Evolutionary conservation across 257 asterid genomes (phyloP).

Genomic region (Avicennia marina): DNA sequence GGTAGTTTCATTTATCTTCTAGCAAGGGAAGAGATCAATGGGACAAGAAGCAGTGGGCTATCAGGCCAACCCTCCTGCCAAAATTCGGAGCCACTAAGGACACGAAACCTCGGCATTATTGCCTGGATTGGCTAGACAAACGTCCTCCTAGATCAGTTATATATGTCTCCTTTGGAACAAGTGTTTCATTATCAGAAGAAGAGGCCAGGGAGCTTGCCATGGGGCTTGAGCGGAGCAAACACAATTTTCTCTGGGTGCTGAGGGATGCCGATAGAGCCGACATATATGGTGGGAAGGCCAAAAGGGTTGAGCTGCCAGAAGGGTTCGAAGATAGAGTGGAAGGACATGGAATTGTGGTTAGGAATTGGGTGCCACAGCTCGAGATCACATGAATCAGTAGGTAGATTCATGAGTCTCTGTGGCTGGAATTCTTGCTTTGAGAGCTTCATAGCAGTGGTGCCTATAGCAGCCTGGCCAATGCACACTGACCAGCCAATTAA

Average conservation of each 20-base stretch:
- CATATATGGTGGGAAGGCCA: neutral
- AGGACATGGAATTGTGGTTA: slow-evolving; percentile 34
- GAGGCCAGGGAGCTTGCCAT: slow-evolving; percentile 40
- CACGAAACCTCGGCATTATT: slow-evolving; percentile 18
- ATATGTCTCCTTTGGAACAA: slow-evolving; percentile 47
- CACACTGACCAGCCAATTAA: slow-evolving; percentile 48
- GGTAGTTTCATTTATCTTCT: slow-evolving; percentile 38
- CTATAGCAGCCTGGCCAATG: slow-evolving; percentile 46
- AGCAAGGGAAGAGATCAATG: slow-evolving; percentile 20
- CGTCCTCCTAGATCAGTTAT: slow-evolving; percentile 35
- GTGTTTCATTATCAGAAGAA: slow-evolving; percentile 28
- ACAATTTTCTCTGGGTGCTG: slow-evolving; percentile 43
- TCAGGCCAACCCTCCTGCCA: slow-evolving; percentile 58
- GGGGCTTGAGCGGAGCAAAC: slow-evolving; percentile 37
- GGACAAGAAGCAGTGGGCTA: slow-evolving; percentile 52
- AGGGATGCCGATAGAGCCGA: slow-evolving; percentile 42
- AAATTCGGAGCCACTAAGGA: neutral
- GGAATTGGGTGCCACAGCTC: slow-evolving; percentile 46
- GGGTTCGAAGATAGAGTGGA: slow-evolving; percentile 45
- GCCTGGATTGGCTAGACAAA: slow-evolving; percentile 45
- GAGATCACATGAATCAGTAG: slow-evolving; percentile 27
- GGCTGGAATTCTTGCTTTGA: slow-evolving; percentile 51
- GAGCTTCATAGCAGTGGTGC: slow-evolving; percentile 39
- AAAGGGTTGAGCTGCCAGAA: slow-evolving; percentile 6
- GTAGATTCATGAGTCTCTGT: slow-evolving; percentile 43